Percentiles rank a stretch among this genome's conserved stretches.
These are phyloP conservation scores for Fraxinus floribunda DNA, from an alignment of 305 asterid genomes.

Conservation along the genomic window DNA sequence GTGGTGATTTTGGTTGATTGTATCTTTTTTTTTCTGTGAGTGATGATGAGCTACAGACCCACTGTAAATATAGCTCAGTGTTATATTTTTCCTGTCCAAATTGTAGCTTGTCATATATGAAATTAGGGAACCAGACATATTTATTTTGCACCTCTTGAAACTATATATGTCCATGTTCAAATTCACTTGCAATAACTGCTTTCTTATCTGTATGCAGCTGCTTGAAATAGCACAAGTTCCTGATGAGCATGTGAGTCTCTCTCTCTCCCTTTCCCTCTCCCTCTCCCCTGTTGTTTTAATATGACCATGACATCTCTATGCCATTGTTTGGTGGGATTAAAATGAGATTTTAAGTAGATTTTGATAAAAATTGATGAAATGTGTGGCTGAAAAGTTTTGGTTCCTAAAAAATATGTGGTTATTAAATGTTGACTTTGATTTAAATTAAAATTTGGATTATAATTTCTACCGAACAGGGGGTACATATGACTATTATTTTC, in stretches of 20 bases:
- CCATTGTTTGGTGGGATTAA: too few species aligned
- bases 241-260: conserved; percentile 69
- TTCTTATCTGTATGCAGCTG: conserved; percentile 53
- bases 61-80: background rate
- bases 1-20: background rate
- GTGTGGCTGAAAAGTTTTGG: too few species aligned
- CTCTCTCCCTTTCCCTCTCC: conserved; percentile 12
- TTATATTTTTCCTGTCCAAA: conserved; percentile 9
- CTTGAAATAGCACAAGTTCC: conserved; percentile 94
- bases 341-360: too few species aligned
- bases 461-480: too few species aligned
- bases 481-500: background rate
- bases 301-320: background rate
- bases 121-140: background rate
- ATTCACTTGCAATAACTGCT: conserved; percentile 22
- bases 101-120: background rate
- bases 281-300: background rate
- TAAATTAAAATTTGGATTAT: too few species aligned
- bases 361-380: too few species aligned
- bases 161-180: background rate
- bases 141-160: background rate
- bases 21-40: background rate
- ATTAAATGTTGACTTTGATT: too few species aligned
- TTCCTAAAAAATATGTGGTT: too few species aligned
- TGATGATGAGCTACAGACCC: background rate